A percentile compares a stretch with the other conserved stretches of the same genome.
Evolutionary conservation across 257 asterid species (phyloP).

Genomic region (Lycium ferocissimum): DNA sequence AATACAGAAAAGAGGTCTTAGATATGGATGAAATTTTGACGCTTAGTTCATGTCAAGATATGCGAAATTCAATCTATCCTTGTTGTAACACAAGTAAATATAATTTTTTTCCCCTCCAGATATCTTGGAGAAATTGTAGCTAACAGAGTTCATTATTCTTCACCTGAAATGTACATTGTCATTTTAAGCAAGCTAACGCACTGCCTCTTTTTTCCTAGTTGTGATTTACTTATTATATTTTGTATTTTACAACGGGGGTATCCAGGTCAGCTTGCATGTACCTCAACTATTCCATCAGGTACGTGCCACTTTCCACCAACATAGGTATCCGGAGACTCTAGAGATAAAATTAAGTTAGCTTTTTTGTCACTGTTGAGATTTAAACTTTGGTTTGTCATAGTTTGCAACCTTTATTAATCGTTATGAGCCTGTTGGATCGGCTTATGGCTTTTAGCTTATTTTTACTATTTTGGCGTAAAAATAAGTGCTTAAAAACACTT

Average conservation of each 20-base stretch:
- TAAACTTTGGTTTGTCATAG: not conserved
- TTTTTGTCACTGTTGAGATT: not conserved
- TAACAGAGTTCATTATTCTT: not conserved
- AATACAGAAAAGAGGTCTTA: not conserved
- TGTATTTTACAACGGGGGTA: not conserved
- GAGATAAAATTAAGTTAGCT: too few relatives aligned
- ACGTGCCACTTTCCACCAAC: too few relatives aligned
- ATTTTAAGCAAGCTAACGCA: too few relatives aligned
- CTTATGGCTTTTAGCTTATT: too few relatives aligned
- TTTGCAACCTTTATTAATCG: not conserved
- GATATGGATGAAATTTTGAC: slow-evolving; percentile 17
- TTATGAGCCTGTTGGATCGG: too few relatives aligned
- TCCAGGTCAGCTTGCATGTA: not conserved
- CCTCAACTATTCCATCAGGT: too few relatives aligned
- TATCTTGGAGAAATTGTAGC: not conserved
- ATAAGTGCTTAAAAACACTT: too few relatives aligned
- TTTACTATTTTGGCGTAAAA: too few relatives aligned
- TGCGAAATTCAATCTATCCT: not conserved
- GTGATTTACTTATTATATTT: not conserved
- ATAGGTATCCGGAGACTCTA: too few relatives aligned
- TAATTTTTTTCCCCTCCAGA: not conserved
- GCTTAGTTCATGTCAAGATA: slow-evolving; percentile 1
- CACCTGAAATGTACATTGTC: not conserved
- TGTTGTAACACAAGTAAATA: not conserved
- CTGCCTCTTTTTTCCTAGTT: not conserved